Base-by-base conservation (phyloP, 306 rosid species). In the Cucurbita moschata region DNA sequence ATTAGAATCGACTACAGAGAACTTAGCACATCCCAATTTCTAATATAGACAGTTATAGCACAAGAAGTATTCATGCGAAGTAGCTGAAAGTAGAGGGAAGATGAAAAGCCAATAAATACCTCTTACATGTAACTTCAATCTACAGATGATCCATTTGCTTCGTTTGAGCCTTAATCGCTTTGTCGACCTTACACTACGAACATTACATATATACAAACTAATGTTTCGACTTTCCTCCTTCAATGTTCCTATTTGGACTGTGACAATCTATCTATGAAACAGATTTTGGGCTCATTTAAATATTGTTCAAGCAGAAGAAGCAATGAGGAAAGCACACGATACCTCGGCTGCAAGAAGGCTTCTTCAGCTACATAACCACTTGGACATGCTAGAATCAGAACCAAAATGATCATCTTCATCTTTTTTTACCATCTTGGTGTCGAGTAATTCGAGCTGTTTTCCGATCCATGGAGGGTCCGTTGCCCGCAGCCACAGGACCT, bases 381-480 rank as follows among this genome's bases (percentile, higher is more conserved):
- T 71, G 54, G 79, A 39, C 62, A 88, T 65, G 63, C 81, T 72
- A 73, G 87, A 79, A 63, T 10, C 78, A 74, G 15, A 73, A 60
- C 81, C 71, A 3, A 46, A 8, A 8, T 5, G 47, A 77, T 69
- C 26, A 37, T 75, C 76, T 5, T 18, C 75, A 5, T 79, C 77
- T 40, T 46, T 78, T 75, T 76, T 61, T 67, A 12, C 79, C 80
- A 56, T 63, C 76, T 63, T 73, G 43, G 78, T 39, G 35, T 71
- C 59, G 23, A 87, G 88, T 52, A 83, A 72, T 54, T 86, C 66
- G 21, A 90, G 92, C 72, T 94, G 96, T 77, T 73, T 86, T 81
- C 75, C 76, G 81, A 94, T 80, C 97, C 97, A 94, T 16, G 95
- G 91, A 75, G 99, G 97, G 81, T 94, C 94, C 61, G 77, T 21